phyloP scores from a whole-genome alignment of 163 green algal genomes.

The Scenedesmus sp. region DNA sequence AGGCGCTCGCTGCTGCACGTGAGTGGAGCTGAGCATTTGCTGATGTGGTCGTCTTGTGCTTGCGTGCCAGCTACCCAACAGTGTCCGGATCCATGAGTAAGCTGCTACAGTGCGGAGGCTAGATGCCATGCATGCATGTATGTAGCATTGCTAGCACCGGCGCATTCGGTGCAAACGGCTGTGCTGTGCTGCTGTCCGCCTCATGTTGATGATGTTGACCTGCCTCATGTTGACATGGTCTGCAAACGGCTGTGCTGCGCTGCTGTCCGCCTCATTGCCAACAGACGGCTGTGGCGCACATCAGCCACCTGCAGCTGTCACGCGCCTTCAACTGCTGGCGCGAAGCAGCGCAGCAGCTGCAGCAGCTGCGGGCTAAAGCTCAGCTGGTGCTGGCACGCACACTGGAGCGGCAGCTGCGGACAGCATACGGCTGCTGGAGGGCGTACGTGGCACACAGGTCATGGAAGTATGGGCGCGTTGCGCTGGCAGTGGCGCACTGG shows the following conservation, averaged over 20 bases:
- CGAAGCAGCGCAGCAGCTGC: constrained; percentile 12
- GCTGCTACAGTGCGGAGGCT: no score
- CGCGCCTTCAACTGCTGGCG: constrained; percentile 12
- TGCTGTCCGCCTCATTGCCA: neutral
- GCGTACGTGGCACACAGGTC: neutral
- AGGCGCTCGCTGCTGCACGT: constrained; percentile 41
- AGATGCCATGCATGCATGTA: no score
- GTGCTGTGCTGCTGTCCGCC: no score
- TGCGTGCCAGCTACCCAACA: neutral
- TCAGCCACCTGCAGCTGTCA: constrained; percentile 18
- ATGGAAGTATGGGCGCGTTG: neutral
- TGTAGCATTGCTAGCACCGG: no score
- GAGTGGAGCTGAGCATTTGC: neutral
- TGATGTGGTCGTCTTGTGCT: neutral
- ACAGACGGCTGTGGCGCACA: constrained; percentile 18
- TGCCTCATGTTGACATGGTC: neutral
- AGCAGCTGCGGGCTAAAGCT: constrained; percentile 32
- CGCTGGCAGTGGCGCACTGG: constrained; percentile 1
- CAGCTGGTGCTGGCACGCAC: constrained; percentile 38
- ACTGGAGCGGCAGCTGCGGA: constrained; percentile 30
- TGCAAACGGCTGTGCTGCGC: neutral
- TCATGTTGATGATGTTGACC: neutral
- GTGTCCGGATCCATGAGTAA: no score
- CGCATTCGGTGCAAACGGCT: no score
- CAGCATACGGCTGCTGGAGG: constrained; percentile 21